These are phyloP conservation scores for Linum tenue DNA, from an alignment of 345 rosid species.

Conservation along the genomic window DNA sequence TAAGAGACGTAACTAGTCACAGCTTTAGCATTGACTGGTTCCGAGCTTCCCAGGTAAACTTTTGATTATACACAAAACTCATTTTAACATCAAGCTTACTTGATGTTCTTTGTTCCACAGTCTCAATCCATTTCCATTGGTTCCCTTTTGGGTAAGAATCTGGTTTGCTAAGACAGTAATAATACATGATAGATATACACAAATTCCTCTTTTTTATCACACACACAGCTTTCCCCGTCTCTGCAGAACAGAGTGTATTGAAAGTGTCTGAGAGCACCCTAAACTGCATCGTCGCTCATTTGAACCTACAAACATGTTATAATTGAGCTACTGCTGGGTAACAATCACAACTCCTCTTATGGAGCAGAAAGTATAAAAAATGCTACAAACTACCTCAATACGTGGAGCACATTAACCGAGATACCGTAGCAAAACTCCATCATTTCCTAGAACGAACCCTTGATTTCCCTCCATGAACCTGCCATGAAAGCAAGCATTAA, in stretches of 20 bases:
- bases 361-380: not conserved
- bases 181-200: no score
- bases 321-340: not conserved
- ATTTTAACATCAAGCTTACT: not conserved
- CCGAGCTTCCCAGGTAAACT: not conserved
- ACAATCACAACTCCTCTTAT: not conserved
- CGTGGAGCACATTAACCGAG: slow-evolving; percentile 42
- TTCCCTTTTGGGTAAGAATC: no score
- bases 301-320: no score
- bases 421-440: slow-evolving; percentile 91
- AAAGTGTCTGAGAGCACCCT: not conserved
- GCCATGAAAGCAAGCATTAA: slow-evolving; percentile 2
- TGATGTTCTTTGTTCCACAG: not conserved
- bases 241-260: no score
- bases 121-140: not conserved
- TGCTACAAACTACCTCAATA: slow-evolving; percentile 11
- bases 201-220: not conserved
- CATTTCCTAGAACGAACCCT: slow-evolving; percentile 85
- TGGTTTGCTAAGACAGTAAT: not conserved
- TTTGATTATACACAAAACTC: not conserved
- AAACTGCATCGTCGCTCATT: not conserved
- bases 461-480: slow-evolving; percentile 75
- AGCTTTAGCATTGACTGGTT: no score
- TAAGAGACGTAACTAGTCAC: no score
- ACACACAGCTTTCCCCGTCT: not conserved